A percentile compares a stretch with the other conserved stretches of the same genome.
Conservation (phyloP, 768 basidiomycete genomes). For the Sporobolomyces phaffii region DNA sequence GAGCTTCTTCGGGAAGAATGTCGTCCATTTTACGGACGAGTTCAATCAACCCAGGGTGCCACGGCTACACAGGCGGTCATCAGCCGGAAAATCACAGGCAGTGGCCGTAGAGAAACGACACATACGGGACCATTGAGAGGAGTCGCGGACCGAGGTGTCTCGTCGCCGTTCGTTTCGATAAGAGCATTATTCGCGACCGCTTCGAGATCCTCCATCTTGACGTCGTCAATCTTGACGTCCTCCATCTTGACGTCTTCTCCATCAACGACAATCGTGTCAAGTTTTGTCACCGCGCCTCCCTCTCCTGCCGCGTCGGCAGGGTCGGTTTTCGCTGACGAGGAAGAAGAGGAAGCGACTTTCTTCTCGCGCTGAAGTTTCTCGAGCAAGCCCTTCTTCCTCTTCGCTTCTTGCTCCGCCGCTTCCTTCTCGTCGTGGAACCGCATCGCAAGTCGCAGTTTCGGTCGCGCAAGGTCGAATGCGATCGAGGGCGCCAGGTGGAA, state of each 20-base stretch:
- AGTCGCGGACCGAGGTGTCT: not conserved
- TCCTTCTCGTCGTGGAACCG: conserved; percentile 18
- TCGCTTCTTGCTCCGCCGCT: conserved; percentile 15
- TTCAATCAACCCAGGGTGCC: conserved; percentile 66
- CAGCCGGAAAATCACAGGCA: no score
- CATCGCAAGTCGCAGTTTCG: conserved; percentile 45
- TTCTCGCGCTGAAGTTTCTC: conserved; percentile 22
- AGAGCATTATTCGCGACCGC: conserved; percentile 33
- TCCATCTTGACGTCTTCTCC: conserved; percentile 38
- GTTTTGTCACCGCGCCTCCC: not conserved
- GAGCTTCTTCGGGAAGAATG: conserved; percentile 61
- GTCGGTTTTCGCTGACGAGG: no score
- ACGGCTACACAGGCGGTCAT: conserved; percentile 49
- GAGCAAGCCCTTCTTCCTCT: conserved; percentile 24
- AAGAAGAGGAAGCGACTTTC: no score
- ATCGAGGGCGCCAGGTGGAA: conserved; percentile 79
- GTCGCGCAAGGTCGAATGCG: conserved; percentile 89
- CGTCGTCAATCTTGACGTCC: conserved; percentile 21
- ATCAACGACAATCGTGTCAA: not conserved
- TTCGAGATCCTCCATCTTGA: conserved; percentile 44
- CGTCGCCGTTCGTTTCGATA: conserved; percentile 6
- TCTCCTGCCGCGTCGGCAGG: not conserved
- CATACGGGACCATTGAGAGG: not conserved
- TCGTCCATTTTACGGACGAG: conserved; percentile 71
- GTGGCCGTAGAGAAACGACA: no score